Conservation (phyloP, 2,329 filamentous ascomycete genomes). For the Ophiobolus disseminans region DNA sequence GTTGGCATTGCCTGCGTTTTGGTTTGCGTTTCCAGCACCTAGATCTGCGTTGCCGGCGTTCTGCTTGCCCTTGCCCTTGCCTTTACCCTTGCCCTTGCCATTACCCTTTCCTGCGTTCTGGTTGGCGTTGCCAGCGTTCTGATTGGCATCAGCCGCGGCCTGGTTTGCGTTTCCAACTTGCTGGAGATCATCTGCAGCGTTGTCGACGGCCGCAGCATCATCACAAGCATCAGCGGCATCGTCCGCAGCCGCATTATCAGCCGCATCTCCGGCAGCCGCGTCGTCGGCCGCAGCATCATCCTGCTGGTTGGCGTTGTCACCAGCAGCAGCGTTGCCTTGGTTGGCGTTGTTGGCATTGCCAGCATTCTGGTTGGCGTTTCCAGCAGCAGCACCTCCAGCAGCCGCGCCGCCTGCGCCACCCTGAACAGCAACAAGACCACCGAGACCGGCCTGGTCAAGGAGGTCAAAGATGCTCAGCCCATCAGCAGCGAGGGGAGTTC, state of each 20-base stretch:
- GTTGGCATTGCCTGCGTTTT: constrained; percentile 13
- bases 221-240: constrained; percentile 15
- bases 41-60: constrained; percentile 2
- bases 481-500: constrained; percentile 62
- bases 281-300: constrained; percentile 7
- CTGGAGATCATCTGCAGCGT: constrained; percentile 7
- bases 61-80: constrained; percentile 20
- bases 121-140: not conserved
- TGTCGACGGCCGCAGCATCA: constrained; percentile 17
- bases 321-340: constrained; percentile 3
- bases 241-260: constrained; percentile 19
- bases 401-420: constrained; percentile 47
- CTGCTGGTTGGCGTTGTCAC: constrained; percentile 3
- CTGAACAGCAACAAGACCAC: constrained; percentile 62
- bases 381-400: constrained; percentile 37
- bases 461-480: constrained; percentile 73
- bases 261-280: constrained; percentile 22
- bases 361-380: constrained; percentile 18
- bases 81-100: constrained; percentile 2
- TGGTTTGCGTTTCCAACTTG: constrained; percentile 1
- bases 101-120: not conserved
- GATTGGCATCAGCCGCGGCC: constrained; percentile 4
- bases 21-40: constrained; percentile 8
- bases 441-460: constrained; percentile 67
- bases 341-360: constrained; percentile 5